Evolutionary conservation across 75 land plant genomes (phyloP), one percentile per base, ranked within the genome.

Genomic region (Isoetes taiwanensis): DNA sequence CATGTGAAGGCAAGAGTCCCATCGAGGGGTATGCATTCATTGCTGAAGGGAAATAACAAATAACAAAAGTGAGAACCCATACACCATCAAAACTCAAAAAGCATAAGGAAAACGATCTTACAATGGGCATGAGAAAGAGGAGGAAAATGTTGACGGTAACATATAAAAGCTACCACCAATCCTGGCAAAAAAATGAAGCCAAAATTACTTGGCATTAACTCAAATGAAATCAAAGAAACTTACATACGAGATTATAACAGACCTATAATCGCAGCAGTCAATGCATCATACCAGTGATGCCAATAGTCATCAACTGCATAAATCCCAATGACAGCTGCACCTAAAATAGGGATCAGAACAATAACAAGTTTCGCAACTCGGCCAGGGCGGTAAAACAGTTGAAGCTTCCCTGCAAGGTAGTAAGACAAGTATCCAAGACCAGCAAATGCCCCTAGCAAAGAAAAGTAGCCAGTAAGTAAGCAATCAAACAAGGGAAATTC

Each of bases 251-350:
- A 23, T 3, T 19, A 6, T 19, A 16, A 46, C 8, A n/a, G 16
- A 85, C 95, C 95, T 67, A 88, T 4, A 19, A 81, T 28, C 16
- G 74, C 86, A 30, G 83, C 95, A 12, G 66, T 73, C 52, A 89
- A 75, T 0, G 85, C 82, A 72, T 89, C 93, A 41, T 79, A 76
- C 96, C 96, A 89, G 48, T 87, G 93, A 62, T 89, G 96, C 81
- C 85, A 80, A 67, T 86, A 86, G 33, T 86, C 90, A 73, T 80
- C 80, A 20, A 86, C 89, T 42, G 89, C 84, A 31, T 88, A 89
- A 40, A 89, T 41, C 9, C 70, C 86, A 8, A 89, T 71, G 29
- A 86, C 64, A n/a, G 78, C 68, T 12, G 93, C 86, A 32, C 59
- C 38, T 33, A 83, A 76, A 10, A 86, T 56, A 0, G 93, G 93